Base-by-base conservation (phyloP, 352 stramenopile species). In the Thalassiosira livingstoniorum region DNA sequence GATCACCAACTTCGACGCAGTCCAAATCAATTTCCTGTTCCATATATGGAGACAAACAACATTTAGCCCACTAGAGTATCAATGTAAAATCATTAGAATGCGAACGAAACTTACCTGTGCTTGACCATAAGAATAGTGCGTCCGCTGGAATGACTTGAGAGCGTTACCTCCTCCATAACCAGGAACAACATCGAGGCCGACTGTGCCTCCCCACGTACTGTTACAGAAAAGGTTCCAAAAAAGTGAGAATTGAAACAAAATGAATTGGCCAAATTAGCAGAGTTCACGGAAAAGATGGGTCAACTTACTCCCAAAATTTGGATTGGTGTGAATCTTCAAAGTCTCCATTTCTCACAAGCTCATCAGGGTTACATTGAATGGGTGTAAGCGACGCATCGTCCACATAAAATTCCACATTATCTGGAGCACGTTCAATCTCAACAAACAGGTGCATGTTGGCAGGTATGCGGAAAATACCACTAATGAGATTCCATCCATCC, bases 341-440 rank as follows among this genome's bases (percentile, higher is more conserved):
- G 42, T 83, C 43, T 21, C 82, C 76, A 80, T 88, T 88, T 21
- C 53, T 54, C 21, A 88, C 25, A 31, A 88, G 42, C 25, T 73
- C 43, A 60, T 82, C 45, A 32, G 42, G 51, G 32, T 75, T 51
- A 31, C 82, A 88, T 13, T 35, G 23, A 37, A 85, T 78, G 27
- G 67, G 63, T 13, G 54, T 73, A 42, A 87, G 74, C 2, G 75
- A 80, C 13, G 68, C 81, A 55, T 70, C 55, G 54, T 82, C 73
- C 10, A 88, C 2, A 63, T 71, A 25, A 32, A 81, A 81, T 29
- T 88, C 54, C 1, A 78, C 21, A 51, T 88, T 80, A 35, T 80
- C 64, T 11, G 82, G 82, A 1, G 65, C 63, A 23, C 65, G 43
- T 68, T 85, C 82, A 21, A 88, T 68, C 64, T 85, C 82, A 71